These are phyloP conservation scores for Gamsiella multidivaricata DNA, from an alignment of 192 early-diverging fungal species.

Conservation along the genomic window DNA sequence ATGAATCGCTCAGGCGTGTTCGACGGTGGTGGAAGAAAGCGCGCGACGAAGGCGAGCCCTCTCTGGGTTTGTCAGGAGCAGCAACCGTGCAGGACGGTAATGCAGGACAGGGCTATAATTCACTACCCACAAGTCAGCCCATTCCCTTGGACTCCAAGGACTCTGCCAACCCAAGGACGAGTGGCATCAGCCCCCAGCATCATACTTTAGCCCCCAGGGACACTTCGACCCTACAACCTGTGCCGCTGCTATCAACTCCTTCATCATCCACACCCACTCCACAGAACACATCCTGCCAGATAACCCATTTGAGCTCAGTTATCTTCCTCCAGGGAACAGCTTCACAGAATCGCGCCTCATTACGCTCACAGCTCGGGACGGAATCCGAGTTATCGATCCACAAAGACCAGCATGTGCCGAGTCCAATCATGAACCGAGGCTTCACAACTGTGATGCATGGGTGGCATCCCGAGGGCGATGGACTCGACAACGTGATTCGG, in stretches of 20 bases:
- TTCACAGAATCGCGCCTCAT: neutral
- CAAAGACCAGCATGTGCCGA: neutral
- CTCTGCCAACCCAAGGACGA: too few relatives aligned
- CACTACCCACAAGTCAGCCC: too few relatives aligned
- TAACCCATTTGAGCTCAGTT: too few relatives aligned
- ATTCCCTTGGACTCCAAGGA: too few relatives aligned
- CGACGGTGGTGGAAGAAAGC: slow-evolving; percentile 30
- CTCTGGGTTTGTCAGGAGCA: neutral
- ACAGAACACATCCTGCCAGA: too few relatives aligned
- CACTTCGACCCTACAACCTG: too few relatives aligned
- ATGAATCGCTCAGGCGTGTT: slow-evolving; percentile 14
- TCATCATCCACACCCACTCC: too few relatives aligned
- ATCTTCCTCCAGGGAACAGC: too few relatives aligned
- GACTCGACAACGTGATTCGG: slow-evolving; percentile 12
- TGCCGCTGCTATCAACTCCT: too few relatives aligned
- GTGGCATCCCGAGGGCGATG: slow-evolving; percentile 45
- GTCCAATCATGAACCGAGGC: slow-evolving; percentile 15
- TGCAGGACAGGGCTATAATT: too few relatives aligned
- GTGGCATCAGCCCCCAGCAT: too few relatives aligned
- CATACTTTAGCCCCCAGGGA: too few relatives aligned
- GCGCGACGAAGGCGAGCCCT: slow-evolving; percentile 13
- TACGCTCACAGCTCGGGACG: slow-evolving; percentile 1
- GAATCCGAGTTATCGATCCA: slow-evolving; percentile 8
- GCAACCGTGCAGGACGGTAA: neutral
- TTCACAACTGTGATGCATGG: slow-evolving; percentile 22